Evolutionary conservation across 1,139 yeast genomes (phyloP), one percentile per base, ranked within the genome.

Genomic region (Insectozyma bohioensis): DNA sequence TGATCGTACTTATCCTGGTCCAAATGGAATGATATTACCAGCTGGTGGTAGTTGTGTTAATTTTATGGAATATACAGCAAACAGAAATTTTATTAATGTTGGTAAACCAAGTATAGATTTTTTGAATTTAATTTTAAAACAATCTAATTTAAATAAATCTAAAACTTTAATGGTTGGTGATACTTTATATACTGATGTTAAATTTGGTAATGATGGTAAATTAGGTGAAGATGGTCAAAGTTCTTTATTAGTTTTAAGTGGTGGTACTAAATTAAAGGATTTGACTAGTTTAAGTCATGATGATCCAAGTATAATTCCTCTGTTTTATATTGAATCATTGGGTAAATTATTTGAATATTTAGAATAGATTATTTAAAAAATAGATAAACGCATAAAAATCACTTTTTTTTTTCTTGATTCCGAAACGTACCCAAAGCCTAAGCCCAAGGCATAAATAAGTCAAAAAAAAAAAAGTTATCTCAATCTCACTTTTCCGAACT

Each of bases 1-100:
- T 13, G 72, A 67, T 45, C 45, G 66, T 12, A 52, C 67, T 1
- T 67, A 63, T 37, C 72, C 72, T 0, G 72, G 69, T 0, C 65
- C 66, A 1, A 51, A 51, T 15, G 71, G 71, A 5, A 41, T 61
- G 30, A 54, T 54, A 1, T 47, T 66, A 29, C 72, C 72, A 6
- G 72, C 72, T 4, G 72, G 72, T 1, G 72, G 72, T 3, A 58
- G 68, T 37, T 59, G 65, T 33, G 72, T 67, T n/a, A 53, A 57
- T 35, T 58, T 44, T 43, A 62, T 67, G 69, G 52, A 54, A 33
- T 61, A 58, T 37, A 63, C 70, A 7, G 46, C 69, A 10, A 39
- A 53, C 23, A 38, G 72, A 24, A 56, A 57, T 2, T 62, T 54
- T 32, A 48, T 62, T 19, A 55, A 61, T 36, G 69, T 63, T 5